Conservation (phyloP, 345 rosid species). For the Litchi chinensis region DNA sequence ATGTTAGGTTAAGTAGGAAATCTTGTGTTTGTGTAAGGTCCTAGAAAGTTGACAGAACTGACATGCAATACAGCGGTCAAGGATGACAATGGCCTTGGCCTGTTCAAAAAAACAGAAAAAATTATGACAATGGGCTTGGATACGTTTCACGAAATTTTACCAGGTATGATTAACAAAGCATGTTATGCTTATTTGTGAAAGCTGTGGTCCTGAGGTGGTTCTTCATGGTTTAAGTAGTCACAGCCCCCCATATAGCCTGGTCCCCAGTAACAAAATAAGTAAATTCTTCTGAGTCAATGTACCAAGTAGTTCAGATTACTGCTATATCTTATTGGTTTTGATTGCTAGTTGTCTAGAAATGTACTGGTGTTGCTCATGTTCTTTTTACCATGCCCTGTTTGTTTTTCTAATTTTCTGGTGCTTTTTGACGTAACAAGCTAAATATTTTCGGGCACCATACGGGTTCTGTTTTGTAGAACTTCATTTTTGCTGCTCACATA, state of each 20-base stretch:
- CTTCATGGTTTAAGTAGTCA: conserved; percentile 1
- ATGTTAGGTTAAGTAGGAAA: not conserved
- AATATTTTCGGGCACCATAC: not conserved
- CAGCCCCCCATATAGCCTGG: not conserved
- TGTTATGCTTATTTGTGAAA: not conserved
- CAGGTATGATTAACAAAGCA: not conserved
- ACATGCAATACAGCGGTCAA: not conserved
- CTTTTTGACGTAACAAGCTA: not conserved
- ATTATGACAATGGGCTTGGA: no score
- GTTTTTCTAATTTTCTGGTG: not conserved
- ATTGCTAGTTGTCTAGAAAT: not conserved
- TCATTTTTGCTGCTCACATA: not conserved
- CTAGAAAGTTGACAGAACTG: not conserved
- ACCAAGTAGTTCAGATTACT: not conserved
- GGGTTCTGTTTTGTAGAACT: not conserved
- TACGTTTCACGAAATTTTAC: not conserved
- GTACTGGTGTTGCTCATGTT: not conserved
- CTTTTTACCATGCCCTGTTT: not conserved
- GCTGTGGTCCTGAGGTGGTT: conserved; percentile 13
- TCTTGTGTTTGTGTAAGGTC: not conserved
- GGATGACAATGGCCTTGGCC: not conserved
- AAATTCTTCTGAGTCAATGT: not conserved
- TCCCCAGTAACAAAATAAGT: not conserved
- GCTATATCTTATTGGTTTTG: not conserved
- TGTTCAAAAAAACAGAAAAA: no score